These are phyloP conservation scores for Paramyrothecium roridum DNA, from an alignment of 2,329 filamentous ascomycete species.

Conservation along the genomic window DNA sequence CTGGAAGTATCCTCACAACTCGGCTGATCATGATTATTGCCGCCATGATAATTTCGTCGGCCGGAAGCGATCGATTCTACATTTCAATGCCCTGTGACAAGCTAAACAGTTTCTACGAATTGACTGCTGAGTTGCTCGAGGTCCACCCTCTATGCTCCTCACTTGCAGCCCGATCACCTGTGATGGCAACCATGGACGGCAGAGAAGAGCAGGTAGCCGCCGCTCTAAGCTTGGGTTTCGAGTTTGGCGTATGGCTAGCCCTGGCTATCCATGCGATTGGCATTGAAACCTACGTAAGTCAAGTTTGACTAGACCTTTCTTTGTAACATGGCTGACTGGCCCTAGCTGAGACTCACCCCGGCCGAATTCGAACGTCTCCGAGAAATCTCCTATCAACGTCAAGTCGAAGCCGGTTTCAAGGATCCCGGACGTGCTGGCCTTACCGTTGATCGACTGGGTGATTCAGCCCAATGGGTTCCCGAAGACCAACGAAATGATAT, in stretches of 20 bases:
- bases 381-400: constrained; percentile 48
- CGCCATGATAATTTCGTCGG: constrained; percentile 26
- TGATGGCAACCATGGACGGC: neutral
- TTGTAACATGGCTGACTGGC: neutral
- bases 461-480: neutral
- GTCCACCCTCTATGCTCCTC: neutral
- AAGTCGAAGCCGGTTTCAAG: constrained; percentile 46
- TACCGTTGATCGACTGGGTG: constrained; percentile 13
- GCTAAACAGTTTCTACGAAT: neutral
- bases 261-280: constrained; percentile 46
- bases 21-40: constrained; percentile 45
- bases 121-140: neutral
- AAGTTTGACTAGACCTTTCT: too few relatives aligned
- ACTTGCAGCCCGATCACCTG: neutral
- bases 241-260: constrained; percentile 48
- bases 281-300: constrained; percentile 43
- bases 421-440: constrained; percentile 41
- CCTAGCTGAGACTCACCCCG: constrained; percentile 39
- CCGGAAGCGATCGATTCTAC: neutral
- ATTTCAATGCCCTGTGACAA: neutral
- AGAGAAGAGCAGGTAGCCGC: constrained; percentile 16
- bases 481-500: neutral
- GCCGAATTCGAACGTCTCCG: constrained; percentile 47
- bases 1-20: constrained; percentile 17
- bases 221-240: constrained; percentile 43